A percentile compares a stretch with the other conserved stretches of the same genome.
Conservation (phyloP, 805 yeast genomes). For the Wickerhamomyces xylosicus region DNA sequence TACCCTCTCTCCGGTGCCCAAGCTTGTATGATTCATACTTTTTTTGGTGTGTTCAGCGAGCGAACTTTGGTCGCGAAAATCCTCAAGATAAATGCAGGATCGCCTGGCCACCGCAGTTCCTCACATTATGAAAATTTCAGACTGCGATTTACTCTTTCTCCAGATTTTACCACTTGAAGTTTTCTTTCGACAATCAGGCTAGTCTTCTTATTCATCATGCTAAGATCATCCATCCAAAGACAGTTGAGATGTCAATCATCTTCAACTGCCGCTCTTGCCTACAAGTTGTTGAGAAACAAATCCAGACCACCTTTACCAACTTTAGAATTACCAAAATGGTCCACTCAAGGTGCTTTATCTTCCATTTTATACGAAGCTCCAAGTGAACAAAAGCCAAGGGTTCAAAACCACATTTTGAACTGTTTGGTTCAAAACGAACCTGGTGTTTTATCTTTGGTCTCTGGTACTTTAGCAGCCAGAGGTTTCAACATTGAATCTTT, state of each 20-base stretch:
- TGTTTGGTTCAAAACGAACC: slow-evolving; percentile 98
- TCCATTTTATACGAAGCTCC: slow-evolving; percentile 92
- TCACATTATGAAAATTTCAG: neutral
- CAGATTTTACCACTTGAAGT: neutral
- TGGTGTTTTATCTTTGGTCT: slow-evolving; percentile 87
- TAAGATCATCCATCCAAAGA: slow-evolving; percentile 3
- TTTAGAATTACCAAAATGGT: slow-evolving; percentile 87
- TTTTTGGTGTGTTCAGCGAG: too few species aligned
- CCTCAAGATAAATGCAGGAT: too few species aligned
- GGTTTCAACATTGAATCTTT: slow-evolving; percentile 97
- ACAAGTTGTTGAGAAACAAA: slow-evolving; percentile 78
- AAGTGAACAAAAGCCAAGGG: slow-evolving; percentile 40
- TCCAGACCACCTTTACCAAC: slow-evolving; percentile 88
- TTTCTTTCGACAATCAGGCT: too few species aligned
- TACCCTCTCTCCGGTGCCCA: too few species aligned
- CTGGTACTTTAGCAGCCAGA: slow-evolving; percentile 94
- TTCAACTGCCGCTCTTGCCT: slow-evolving; percentile 90
- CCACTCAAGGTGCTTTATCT: slow-evolving; percentile 93
- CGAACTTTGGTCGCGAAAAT: neutral
- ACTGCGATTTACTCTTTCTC: neutral
- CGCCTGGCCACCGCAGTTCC: too few species aligned
- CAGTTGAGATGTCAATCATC: slow-evolving; percentile 29
- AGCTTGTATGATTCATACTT: too few species aligned
- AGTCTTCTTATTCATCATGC: too few species aligned
- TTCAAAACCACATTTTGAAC: slow-evolving; percentile 83